phyloP scores from a whole-genome alignment of 306 rosid species.

The Sphenostylis stenocarpa region DNA sequence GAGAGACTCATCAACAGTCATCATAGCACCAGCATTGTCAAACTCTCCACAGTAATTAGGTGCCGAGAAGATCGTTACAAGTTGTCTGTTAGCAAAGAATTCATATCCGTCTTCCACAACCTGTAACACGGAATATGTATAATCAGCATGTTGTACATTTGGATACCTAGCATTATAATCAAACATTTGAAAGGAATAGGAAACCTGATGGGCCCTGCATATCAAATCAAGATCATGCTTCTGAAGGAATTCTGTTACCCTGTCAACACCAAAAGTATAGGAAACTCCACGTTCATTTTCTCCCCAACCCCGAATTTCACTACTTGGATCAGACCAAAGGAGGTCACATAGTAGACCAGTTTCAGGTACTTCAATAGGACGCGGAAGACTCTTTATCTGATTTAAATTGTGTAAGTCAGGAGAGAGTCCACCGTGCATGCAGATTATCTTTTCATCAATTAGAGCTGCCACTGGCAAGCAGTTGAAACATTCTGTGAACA shows the following conservation, averaged over 20 bases:
- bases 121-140: slow-evolving; percentile 39
- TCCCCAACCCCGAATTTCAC: slow-evolving; percentile 72
- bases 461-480: slow-evolving; percentile 89
- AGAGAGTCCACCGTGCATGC: slow-evolving; percentile 96
- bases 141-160: slow-evolving; percentile 19
- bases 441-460: slow-evolving; percentile 73
- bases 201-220: slow-evolving; percentile 93
- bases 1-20: slow-evolving; percentile 73
- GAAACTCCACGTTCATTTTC: slow-evolving; percentile 83
- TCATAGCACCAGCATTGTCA: slow-evolving; percentile 91
- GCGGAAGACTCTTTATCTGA: slow-evolving; percentile 55
- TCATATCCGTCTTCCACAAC: slow-evolving; percentile 95
- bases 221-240: slow-evolving; percentile 76
- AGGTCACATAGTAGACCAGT: slow-evolving; percentile 79
- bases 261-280: slow-evolving; percentile 72
- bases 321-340: slow-evolving; percentile 86
- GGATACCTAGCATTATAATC: neutral
- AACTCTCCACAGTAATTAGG: slow-evolving; percentile 96
- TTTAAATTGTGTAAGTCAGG: slow-evolving; percentile 60
- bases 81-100: slow-evolving; percentile 75
- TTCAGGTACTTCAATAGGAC: slow-evolving; percentile 79
- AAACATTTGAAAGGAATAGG: neutral
- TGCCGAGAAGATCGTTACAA: slow-evolving; percentile 86
- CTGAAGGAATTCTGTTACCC: slow-evolving; percentile 58
- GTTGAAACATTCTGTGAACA: slow-evolving; percentile 83